These are phyloP conservation scores for Pseudognaphalium luteoalbum DNA, from an alignment of 129 eudicot genomes.

Conservation along the genomic window DNA sequence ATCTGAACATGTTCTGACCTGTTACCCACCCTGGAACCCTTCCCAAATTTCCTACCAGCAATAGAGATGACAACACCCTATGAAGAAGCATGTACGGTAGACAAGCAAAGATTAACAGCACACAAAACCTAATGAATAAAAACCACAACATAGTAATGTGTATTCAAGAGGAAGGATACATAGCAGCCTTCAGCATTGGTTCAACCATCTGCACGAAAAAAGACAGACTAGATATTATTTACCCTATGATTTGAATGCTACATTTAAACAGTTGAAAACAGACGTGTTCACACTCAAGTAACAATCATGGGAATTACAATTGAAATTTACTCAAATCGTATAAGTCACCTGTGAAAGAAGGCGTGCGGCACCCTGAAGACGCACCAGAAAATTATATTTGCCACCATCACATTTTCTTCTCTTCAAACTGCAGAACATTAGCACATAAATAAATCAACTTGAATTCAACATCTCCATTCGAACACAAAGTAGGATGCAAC, in stretches of 20 bases:
- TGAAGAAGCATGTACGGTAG: slow-evolving; percentile 4
- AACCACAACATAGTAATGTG: neutral
- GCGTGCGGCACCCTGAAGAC: slow-evolving; percentile 75
- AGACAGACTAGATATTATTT: neutral
- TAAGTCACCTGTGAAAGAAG: slow-evolving; percentile 63
- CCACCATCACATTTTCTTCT: slow-evolving; percentile 55
- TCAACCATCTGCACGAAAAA: slow-evolving; percentile 70
- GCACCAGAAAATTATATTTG: slow-evolving; percentile 56
- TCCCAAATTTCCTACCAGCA: too few relatives aligned
- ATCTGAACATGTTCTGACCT: neutral
- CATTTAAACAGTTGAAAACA: neutral
- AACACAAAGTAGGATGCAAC: neutral
- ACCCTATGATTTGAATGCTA: slow-evolving; percentile 7
- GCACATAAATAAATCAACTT: neutral
- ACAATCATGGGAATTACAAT: neutral
- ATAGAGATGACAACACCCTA: neutral
- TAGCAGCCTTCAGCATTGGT: slow-evolving; percentile 85
- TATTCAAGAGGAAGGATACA: slow-evolving; percentile 59
- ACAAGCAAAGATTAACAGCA: neutral
- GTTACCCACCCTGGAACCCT: too few relatives aligned
- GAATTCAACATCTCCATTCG: neutral
- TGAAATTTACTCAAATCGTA: neutral
- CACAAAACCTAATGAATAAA: slow-evolving; percentile 3
- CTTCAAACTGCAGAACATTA: slow-evolving; percentile 52
- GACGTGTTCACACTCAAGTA: neutral